Evolutionary conservation across 2,329 filamentous ascomycete species (phyloP), one percentile per base, ranked within the genome.

Genomic region (Aspergillus tanneri): DNA sequence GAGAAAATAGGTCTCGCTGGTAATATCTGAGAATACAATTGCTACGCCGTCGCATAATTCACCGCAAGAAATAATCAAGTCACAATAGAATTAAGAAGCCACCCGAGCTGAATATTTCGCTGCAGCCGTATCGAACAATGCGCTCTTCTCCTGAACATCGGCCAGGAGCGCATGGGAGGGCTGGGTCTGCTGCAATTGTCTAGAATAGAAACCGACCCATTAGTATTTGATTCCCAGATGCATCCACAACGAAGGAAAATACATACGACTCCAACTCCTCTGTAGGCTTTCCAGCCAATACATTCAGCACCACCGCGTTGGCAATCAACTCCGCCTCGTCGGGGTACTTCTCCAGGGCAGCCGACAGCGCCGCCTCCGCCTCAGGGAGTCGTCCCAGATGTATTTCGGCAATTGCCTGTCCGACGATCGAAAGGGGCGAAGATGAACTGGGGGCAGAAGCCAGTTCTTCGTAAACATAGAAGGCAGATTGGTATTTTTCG

Each of bases 401-500:
- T 44, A 97, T 75, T 71, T 99, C 92, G 19, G 89, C 87, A 21
- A 97, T 84, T 21, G 91, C 92, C 74, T 97, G 93, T 16, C 89
- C 86, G 52, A 96, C 83, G 46, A 96, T 81, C 14, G 83, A 87
- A 58, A 85, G 79, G 43, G 85, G 79, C 12, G 88, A 88, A 40
- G 89, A 85, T 14, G 88, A 90, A 24, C 88, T 84, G 2, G 90
- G 86, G 22, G 88, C 86, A 66, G 95, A 89, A 4, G 93, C 92
- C 40, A 97, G 82, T 72, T 99, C 93, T 72, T 97, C 92, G 64
- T 90, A 97, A 52, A 97, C 92, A 77, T 99, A 97, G 73, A 95
- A 97, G 14, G 92, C 86, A 65, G 93, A 88, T 66, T 97, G 93
- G 72, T 97, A 97, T 69, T 90, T 93, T 60, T 96, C 90, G 58